Evolutionary conservation across 192 early-diverging fungal genomes (phyloP), one percentile per base, ranked within the genome.

Genomic region (Physocladia obscura): DNA sequence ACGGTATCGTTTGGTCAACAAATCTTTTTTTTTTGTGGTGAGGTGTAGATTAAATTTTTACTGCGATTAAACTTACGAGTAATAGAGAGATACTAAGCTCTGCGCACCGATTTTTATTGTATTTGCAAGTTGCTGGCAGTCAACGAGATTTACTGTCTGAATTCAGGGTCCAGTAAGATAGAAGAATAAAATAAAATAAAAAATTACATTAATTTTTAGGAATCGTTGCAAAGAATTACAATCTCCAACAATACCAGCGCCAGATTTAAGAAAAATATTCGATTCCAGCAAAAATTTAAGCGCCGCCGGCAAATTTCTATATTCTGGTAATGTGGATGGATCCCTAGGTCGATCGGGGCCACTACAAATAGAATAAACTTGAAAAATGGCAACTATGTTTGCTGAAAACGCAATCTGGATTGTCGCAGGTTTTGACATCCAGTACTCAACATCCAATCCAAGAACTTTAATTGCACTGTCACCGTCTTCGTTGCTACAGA

Each of bases 371-470:
- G 11, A 19, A 39, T 1, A 19, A 8, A 70, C 37, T 57, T 70
- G 56, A 44, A 70, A 70, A 8, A 70, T 32, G 15, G 44, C 69
- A 17, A 70, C 69, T 26, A 70, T 37, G 40, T 58, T 30, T 1
- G 69, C 15, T 32, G 40, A 35, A 47, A 70, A 70, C 49, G 69
- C 69, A 49, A 70, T 48, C 47, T 70, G 69, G n/a, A 70, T 8
- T 6, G 40, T 49, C n/a, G 40, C 69, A 6, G 69, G 69, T 13
- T 22, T 17, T 11, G 5, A 8, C 4, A 8, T 6, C 8, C 4
- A 57, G 37, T 3, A 55, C 27, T 70, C 69, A 22, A 70, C 57
- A 37, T 70, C 69, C 21, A 70, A 50, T 8, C 69, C 69, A 61
- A 70, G 44, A 24, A 50, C 8, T n/a, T 59, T 22, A 17, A 44